A percentile compares a stretch with the other conserved stretches of the same genome.
Conservation (phyloP, 2,329 filamentous ascomycete genomes). For the Scedosporium minutisporum region DNA sequence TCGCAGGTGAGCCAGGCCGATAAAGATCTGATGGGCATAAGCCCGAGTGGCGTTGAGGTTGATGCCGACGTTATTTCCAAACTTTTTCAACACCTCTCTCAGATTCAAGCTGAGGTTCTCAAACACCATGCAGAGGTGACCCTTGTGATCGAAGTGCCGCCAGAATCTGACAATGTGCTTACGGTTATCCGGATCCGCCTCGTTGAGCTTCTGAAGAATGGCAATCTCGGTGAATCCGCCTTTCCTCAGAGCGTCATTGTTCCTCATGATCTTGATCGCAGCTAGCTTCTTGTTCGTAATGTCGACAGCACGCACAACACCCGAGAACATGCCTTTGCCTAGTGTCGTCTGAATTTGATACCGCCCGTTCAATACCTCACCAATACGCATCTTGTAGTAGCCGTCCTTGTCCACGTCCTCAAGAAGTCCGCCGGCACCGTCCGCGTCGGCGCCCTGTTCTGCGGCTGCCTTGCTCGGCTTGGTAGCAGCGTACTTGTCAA, state of each 20-base stretch:
- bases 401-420: conserved; percentile 93
- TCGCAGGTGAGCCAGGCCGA: conserved; percentile 76
- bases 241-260: conserved; percentile 87
- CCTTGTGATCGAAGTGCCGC: conserved; percentile 84
- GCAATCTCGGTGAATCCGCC: conserved; percentile 91
- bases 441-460: conserved; percentile 41
- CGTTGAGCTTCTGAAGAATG: conserved; percentile 78
- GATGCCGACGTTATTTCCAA: conserved; percentile 87
- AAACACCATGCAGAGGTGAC: conserved; percentile 92
- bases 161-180: conserved; percentile 87
- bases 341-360: conserved; percentile 84
- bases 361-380: conserved; percentile 78
- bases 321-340: conserved; percentile 92
- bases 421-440: conserved; percentile 66
- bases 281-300: conserved; percentile 66
- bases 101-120: conserved; percentile 91
- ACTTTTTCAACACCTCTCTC: conserved; percentile 89
- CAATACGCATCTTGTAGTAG: conserved; percentile 90
- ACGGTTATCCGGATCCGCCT: conserved; percentile 76
- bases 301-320: conserved; percentile 83
- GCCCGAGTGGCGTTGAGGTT: conserved; percentile 77
- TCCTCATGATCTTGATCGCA: conserved; percentile 95
- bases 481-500: conserved; percentile 52
- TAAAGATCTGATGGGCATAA: conserved; percentile 91
- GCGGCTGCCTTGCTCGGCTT: conserved; percentile 28